Base-by-base conservation (phyloP, 495 filamentous ascomycete genomes). In the Trichoderma virens region DNA sequence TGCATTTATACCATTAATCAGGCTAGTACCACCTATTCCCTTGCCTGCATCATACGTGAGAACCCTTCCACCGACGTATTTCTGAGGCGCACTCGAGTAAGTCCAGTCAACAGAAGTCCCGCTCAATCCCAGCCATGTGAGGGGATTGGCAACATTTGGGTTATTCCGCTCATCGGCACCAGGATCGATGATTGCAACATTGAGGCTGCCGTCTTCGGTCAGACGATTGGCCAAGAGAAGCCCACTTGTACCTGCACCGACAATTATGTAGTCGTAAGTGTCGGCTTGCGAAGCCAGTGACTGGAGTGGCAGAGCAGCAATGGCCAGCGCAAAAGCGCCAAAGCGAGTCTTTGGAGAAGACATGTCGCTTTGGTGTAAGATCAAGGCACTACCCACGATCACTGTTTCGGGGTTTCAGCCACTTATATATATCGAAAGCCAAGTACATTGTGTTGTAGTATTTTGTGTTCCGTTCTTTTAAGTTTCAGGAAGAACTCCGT, bases 201-300 rank as follows among this genome's bases (percentile, higher is more conserved):
- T 76, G 32, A 81, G 61, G 59, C 74, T 68, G 2, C 77, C 68
- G 60, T 79, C 68, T 66, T 81, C 80, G 2, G 80, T 81, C 5
- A 86, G 76, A 14, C 82, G 76, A 68, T 80, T 80, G 5, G 84
- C 83, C 6, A 85, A 68, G 14, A 79, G 77, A 23, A 86, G 75
- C 20, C 83, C 83, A 62, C 75, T 72, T 5, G 83, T 85, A 6
- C 82, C 82, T 54, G 78, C 81, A 34, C 83, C 83, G 13, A 82
- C 74, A 23, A 85, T 73, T 20, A 84, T 69, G 59, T 80, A 83
- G 70, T 82, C 79, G 32, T 64, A 64, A 5, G 41, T 13, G 13
- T 25, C 38, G 14, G 3, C 35, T 45, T 7, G 5, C 41, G 41
- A 18, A 18, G 41, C 41, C 41, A 45, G 41, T 13, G 4, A 13